These are phyloP conservation scores for Thelonectria blattea DNA, from an alignment of 2,329 filamentous ascomycete genomes.

Conservation along the genomic window DNA sequence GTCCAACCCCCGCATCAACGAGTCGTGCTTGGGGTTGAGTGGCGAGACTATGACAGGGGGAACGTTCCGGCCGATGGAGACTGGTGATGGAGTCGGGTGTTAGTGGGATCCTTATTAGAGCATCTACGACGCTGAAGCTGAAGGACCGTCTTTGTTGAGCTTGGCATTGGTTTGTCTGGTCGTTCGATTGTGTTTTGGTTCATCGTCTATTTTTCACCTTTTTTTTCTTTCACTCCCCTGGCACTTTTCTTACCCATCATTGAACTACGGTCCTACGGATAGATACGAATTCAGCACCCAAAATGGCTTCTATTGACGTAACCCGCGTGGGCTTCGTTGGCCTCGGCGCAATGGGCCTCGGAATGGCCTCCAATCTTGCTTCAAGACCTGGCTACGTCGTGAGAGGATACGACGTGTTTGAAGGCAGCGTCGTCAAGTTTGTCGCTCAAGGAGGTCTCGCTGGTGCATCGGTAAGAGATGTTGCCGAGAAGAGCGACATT, in stretches of 20 bases:
- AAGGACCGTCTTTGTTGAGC: not conserved
- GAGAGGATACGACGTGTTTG: constrained; percentile 16
- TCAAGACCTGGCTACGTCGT: constrained; percentile 2
- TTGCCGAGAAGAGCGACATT: not conserved
- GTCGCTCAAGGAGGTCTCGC: not conserved
- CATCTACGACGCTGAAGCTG: not conserved
- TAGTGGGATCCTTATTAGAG: not conserved
- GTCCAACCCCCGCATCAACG: not conserved
- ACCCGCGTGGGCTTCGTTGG: constrained; percentile 12
- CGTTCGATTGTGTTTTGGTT: no score
- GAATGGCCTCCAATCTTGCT: constrained; percentile 20
- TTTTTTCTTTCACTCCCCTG: no score
- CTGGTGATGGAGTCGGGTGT: no score
- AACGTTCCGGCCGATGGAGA: not conserved
- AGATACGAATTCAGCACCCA: no score
- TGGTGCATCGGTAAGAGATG: not conserved
- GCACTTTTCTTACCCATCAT: no score
- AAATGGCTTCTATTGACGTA: not conserved
- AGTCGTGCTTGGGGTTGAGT: not conserved
- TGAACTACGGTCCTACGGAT: no score
- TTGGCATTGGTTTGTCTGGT: not conserved
- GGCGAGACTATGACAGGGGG: not conserved
- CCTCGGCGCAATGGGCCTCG: constrained; percentile 26
- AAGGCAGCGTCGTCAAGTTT: constrained; percentile 5
- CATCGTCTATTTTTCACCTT: no score